phyloP scores from a whole-genome alignment of 2,329 filamentous ascomycete species.

The Pestalotiopsis sp. region DNA sequence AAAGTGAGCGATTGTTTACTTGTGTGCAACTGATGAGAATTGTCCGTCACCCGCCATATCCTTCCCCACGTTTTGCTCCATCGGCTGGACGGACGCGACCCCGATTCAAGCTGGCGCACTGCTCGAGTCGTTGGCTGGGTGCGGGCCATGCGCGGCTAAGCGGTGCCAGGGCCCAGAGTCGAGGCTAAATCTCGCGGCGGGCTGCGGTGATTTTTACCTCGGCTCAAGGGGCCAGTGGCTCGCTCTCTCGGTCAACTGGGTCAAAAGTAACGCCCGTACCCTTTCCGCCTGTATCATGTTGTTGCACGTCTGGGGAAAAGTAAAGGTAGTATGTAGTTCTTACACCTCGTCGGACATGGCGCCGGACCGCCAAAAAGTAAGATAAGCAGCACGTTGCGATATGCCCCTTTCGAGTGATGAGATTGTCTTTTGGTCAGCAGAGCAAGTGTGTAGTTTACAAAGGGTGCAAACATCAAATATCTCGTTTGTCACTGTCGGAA shows the following conservation, averaged over 20 bases:
- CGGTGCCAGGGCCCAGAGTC: neutral
- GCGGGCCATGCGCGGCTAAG: neutral
- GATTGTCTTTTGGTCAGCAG: neutral
- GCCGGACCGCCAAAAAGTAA: neutral
- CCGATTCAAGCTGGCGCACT: neutral
- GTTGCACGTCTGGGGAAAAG: neutral
- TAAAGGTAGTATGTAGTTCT: neutral
- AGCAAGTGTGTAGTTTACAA: neutral
- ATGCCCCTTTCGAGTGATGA: neutral
- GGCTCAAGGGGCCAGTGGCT: constrained; percentile 14
- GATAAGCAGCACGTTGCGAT: neutral
- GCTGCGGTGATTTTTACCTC: constrained; percentile 13
- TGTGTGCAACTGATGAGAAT: too few species aligned
- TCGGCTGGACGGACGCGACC: neutral
- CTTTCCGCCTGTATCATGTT: neutral
- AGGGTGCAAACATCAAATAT: too few species aligned
- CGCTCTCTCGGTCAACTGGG: constrained; percentile 15
- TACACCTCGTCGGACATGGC: neutral
- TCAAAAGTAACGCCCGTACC: neutral
- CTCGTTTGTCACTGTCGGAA: too few species aligned
- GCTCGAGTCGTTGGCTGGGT: neutral
- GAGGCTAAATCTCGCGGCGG: neutral
- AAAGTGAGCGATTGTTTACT: too few species aligned
- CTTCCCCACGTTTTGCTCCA: neutral
- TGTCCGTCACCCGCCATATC: neutral